Base-by-base conservation (phyloP, 2,329 filamentous ascomycete genomes). In the Leptographium galeiforme region DNA sequence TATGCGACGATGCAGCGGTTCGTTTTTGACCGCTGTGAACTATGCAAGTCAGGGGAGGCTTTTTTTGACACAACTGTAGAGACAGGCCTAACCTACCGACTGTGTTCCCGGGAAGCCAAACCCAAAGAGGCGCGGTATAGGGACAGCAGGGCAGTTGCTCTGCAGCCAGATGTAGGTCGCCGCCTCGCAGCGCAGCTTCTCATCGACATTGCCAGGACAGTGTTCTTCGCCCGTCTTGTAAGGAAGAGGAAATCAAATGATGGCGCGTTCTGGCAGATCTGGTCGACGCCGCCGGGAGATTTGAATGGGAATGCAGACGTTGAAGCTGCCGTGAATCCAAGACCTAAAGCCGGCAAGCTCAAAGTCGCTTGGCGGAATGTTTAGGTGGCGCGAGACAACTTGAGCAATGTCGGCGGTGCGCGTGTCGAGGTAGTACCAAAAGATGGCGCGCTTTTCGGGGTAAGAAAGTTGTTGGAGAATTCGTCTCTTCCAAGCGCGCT, bases 91-190 rank as follows among this genome's bases (percentile, higher is more conserved):
- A 47, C 25, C 11, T 48, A 48, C 33, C 11, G 47, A 18, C 12
- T 40, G 38, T 12, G 10, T 14, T 13, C 38, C 38, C 2, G 48
- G 48, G n/a, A 58, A 57, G 25, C 55, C 55, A 41, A 59, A 58
- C 46, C 57, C 55, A 14, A 55, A 55, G 10, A 58, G 60, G 13
- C 59, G 58, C 52, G 66, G 66, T 32, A 68, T 66, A 13, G 66
- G 66, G 34, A 72, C 57, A 47, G 60, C 53, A 14, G 66, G 65
- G 56, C 65, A 70, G 43, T 67, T 54, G 14, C 66, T 59, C 46
- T 65, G 60, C 14, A 71, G 61, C 67, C 67, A 71, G 12, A 65
- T 60, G 55, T 67, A 70, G 4, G 66, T 67, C 2, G 64, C 68
- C 32, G 63, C 67, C 60, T 71, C 68, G 56, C 62, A 61, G 48